These are phyloP conservation scores for slime mould (Dictyostelium discoideum) DNA, from an alignment of 78 protist species.

Conservation along the genomic window dicty_2.7 NC_007090.3:5245001-5245500, in stretches of 20 bases:
- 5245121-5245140: background rate
- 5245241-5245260: conserved; percentile 43
- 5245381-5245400: background rate
- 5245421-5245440: background rate
- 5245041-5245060: conserved; percentile 8
- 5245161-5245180: background rate
- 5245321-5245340: conserved; percentile 70
- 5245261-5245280: conserved; percentile 26
- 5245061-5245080: background rate
- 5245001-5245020: background rate
- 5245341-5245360: conserved; percentile 20
- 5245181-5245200: conserved; percentile 12
- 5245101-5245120: background rate
- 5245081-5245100: background rate
- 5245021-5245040: background rate
- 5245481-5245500: conserved; percentile 60
- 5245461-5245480: conserved; percentile 21
- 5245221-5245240: background rate
- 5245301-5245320: conserved; percentile 57
- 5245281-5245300: conserved; percentile 62
- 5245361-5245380: conserved; percentile 15
- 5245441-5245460: conserved; percentile 25
- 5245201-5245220: conserved; percentile 5
- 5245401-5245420: background rate
- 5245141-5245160: background rate